Evolutionary conservation across 2,329 filamentous ascomycete species (phyloP).

Genomic region (Aspergillus costaricaensis): DNA sequence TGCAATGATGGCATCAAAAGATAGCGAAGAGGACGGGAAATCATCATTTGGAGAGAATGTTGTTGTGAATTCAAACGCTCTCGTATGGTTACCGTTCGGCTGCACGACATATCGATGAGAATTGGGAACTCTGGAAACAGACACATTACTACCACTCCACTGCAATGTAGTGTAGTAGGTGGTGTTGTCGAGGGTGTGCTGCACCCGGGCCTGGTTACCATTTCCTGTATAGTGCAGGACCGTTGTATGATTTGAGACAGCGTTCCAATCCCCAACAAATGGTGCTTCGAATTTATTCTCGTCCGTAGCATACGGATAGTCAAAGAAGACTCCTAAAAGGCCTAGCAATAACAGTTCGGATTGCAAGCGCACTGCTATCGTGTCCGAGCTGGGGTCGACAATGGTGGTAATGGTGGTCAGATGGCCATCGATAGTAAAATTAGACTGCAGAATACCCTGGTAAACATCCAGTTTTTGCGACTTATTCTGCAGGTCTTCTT

Average conservation of each 20-base stretch:
- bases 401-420: neutral
- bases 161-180: conserved; percentile 4
- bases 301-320: conserved; percentile 53
- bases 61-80: neutral
- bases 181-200: conserved; percentile 3
- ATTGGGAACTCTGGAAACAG: neutral
- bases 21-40: neutral
- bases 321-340: conserved; percentile 52
- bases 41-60: neutral
- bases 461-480: conserved; percentile 12
- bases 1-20: conserved; percentile 20
- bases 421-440: conserved; percentile 3
- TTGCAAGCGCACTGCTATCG: conserved; percentile 26
- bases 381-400: neutral
- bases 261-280: conserved; percentile 56
- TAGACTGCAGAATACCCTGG: conserved; percentile 3
- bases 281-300: conserved; percentile 57
- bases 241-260: conserved; percentile 34
- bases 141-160: neutral
- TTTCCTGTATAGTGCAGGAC: neutral
- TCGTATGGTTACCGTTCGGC: neutral
- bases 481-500: conserved; percentile 32
- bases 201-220: neutral
- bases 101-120: conserved; percentile 7
- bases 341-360: conserved; percentile 47